Evolutionary conservation across 352 stramenopile genomes (phyloP).

Genomic region (Globisporangium camurandrum): DNA sequence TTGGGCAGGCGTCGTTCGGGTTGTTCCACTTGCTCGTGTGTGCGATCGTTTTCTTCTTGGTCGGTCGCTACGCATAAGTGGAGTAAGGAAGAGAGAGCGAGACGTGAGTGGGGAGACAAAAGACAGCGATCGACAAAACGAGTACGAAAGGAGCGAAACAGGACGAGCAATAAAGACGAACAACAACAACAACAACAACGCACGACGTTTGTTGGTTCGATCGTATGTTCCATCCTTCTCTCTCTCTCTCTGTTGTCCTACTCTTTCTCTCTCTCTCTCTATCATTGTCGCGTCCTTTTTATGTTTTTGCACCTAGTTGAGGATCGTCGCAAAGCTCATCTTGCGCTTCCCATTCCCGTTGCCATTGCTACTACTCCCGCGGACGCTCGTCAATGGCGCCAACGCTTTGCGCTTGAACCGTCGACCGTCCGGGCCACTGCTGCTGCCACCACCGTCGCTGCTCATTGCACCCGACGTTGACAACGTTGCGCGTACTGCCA

Average conservation of each 20-base stretch:
- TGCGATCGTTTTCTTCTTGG: slow-evolving; percentile 87
- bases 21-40: slow-evolving; percentile 81
- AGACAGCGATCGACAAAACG: background rate
- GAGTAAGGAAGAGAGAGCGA: background rate
- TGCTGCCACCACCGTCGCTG: slow-evolving; percentile 32
- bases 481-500: slow-evolving; percentile 2
- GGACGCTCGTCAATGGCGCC: slow-evolving; percentile 37
- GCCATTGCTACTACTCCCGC: slow-evolving; percentile 41
- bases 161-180: background rate
- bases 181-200: background rate
- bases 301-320: too few species aligned
- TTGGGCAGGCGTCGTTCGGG: slow-evolving; percentile 49
- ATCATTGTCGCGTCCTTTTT: background rate
- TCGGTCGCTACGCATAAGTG: slow-evolving; percentile 78
- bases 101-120: background rate
- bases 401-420: slow-evolving; percentile 64
- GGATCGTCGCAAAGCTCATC: slow-evolving; percentile 84
- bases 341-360: slow-evolving; percentile 71
- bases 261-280: too few species aligned
- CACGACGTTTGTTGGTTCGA: background rate
- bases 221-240: background rate
- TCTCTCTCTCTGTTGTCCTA: background rate
- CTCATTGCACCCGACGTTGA: slow-evolving; percentile 20
- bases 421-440: slow-evolving; percentile 24
- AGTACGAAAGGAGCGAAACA: background rate